These are phyloP conservation scores for Austroboletus novae-zelandiae DNA, from an alignment of 1,284 basidiomycete genomes.

Conservation along the genomic window DNA sequence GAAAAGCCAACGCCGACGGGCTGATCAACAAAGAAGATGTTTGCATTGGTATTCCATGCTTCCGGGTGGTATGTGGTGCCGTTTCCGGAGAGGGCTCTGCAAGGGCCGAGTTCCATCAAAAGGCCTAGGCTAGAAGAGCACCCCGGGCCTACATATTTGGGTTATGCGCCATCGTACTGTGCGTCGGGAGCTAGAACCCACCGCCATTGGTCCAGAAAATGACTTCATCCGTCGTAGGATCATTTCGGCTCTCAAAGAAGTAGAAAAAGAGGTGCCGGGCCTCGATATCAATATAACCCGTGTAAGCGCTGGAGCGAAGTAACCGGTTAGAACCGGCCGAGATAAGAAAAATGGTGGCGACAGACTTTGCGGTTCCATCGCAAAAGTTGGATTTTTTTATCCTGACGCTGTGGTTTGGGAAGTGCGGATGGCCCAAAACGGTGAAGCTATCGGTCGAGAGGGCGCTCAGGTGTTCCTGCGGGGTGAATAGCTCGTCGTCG, in stretches of 20 bases:
- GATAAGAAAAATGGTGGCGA: conserved; percentile 38
- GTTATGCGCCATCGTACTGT: conserved; percentile 21
- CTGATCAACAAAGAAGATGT: conserved; percentile 68
- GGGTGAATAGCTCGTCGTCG: conserved; percentile 28
- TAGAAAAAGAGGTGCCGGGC: conserved; percentile 70
- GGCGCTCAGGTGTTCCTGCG: conserved; percentile 31
- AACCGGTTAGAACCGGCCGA: conserved; percentile 7
- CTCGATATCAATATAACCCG: conserved; percentile 65
- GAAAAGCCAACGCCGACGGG: conserved; percentile 71
- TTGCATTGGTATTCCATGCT: conserved; percentile 62
- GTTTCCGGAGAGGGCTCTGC: conserved; percentile 32
- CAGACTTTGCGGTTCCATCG: conserved; percentile 27
- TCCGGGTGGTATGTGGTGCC: conserved; percentile 50
- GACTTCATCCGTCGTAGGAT: conserved; percentile 65
- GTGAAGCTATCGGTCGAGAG: conserved; percentile 48
- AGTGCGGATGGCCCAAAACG: conserved; percentile 48
- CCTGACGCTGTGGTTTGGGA: conserved; percentile 52
- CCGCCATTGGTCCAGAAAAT: conserved; percentile 56
- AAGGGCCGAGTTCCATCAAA: conserved; percentile 43
- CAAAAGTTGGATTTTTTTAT: conserved; percentile 44
- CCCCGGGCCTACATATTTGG: conserved; percentile 19
- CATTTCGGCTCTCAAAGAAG: conserved; percentile 78
- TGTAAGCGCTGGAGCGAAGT: conserved; percentile 49
- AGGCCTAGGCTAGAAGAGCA: conserved; percentile 28
- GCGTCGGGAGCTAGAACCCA: conserved; percentile 29